These are phyloP conservation scores for Eragrostis nindensis DNA, from an alignment of 176 grass and related monocot species.

Conservation along the genomic window DNA sequence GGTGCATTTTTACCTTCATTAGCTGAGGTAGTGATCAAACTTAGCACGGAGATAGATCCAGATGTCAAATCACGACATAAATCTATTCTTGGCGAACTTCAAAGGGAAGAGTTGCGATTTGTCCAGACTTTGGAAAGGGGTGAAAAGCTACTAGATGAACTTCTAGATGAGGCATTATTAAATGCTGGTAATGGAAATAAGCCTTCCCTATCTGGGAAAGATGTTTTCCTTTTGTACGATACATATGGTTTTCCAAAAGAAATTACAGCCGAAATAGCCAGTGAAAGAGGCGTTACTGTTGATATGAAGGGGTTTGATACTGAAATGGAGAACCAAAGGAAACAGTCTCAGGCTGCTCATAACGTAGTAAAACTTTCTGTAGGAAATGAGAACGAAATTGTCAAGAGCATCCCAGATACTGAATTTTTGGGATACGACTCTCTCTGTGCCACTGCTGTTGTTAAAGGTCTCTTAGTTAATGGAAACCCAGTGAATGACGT, in stretches of 20 bases:
- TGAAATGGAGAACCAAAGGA: conserved; percentile 98
- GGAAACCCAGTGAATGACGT: conserved; percentile 73
- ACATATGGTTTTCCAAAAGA: conserved; percentile 97
- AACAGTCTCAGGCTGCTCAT: conserved; percentile 90
- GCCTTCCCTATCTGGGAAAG: conserved; percentile 83
- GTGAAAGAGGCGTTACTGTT: conserved; percentile 68
- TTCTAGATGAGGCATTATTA: conserved; percentile 69
- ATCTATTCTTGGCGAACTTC: conserved; percentile 80
- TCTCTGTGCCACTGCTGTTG: conserved; percentile 63
- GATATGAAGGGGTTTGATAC: conserved; percentile 85
- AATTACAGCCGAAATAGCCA: conserved; percentile 93
- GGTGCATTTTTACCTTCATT: conserved; percentile 72
- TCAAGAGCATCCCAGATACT: conserved; percentile 76
- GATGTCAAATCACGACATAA: conserved; percentile 71
- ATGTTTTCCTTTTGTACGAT: conserved; percentile 95
- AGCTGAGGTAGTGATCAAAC: conserved; percentile 70
- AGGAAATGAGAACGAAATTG: conserved; percentile 79
- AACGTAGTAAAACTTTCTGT: conserved; percentile 85
- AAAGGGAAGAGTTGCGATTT: conserved; percentile 93
- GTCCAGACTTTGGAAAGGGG: conserved; percentile 93
- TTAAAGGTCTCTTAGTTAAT: conserved; percentile 86
- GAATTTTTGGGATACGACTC: conserved; percentile 93
- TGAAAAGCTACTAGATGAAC: conserved; percentile 87
- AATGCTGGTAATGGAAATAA: conserved; percentile 60
- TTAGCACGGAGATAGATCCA: conserved; percentile 80